These are phyloP conservation scores for Exophiala calicioides DNA, from an alignment of 2,329 filamentous ascomycete genomes.

Conservation along the genomic window DNA sequence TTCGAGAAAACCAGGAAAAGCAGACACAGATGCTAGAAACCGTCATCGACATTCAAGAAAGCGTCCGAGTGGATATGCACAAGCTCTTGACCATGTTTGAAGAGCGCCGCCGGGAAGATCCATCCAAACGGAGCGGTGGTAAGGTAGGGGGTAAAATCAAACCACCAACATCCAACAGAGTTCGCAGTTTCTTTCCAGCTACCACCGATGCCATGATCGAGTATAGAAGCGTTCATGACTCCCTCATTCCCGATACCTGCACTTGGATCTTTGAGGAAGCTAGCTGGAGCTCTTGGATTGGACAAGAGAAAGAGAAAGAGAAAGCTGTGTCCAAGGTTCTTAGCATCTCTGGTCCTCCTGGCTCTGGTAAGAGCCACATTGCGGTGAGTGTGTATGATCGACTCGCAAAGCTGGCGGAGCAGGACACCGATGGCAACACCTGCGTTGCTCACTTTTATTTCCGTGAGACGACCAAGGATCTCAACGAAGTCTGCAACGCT, in stretches of 20 bases:
- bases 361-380: slow-evolving; percentile 8
- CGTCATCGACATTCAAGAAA: slow-evolving; percentile 4
- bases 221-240: slow-evolving; percentile 5
- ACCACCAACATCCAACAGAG: slow-evolving; percentile 3
- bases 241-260: slow-evolving; percentile 3
- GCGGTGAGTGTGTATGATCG: slow-evolving; percentile 2
- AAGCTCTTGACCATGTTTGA: slow-evolving; percentile 7
- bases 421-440: slow-evolving; percentile 1
- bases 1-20: slow-evolving; percentile 11
- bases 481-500: slow-evolving; percentile 7
- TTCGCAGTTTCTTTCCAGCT: slow-evolving; percentile 8
- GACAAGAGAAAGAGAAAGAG: slow-evolving; percentile 2
- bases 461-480: slow-evolving; percentile 7
- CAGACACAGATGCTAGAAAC: slow-evolving; percentile 8
- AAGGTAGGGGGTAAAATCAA: slow-evolving; percentile 5
- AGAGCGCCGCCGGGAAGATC: slow-evolving; percentile 4
- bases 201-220: slow-evolving; percentile 3
- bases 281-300: slow-evolving; percentile 3
- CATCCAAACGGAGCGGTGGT: background rate
- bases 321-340: background rate
- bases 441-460: slow-evolving; percentile 9
- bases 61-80: slow-evolving; percentile 4
- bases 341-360: background rate
- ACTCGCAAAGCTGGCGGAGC: slow-evolving; percentile 1
- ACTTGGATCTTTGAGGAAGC: slow-evolving; percentile 11